These are phyloP conservation scores for Fomitiporia mediterranea DNA, from an alignment of 1,284 basidiomycete genomes.

Conservation along the genomic window DNA sequence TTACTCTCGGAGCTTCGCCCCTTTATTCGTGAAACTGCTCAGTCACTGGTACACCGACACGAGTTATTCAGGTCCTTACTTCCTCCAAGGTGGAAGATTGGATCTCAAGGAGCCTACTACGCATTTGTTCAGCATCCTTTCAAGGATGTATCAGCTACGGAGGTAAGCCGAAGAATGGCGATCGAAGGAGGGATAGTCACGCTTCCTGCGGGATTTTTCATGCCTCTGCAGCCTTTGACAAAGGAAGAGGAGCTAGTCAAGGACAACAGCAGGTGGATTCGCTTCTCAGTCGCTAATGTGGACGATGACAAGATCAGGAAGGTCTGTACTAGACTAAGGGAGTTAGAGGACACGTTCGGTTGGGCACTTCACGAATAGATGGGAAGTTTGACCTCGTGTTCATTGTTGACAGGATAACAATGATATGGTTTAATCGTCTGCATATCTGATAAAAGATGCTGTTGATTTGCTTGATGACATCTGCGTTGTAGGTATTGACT, in stretches of 20 bases:
- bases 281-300: constrained; percentile 83
- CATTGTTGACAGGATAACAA: too few species aligned
- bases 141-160: constrained; percentile 38
- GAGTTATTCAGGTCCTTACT: constrained; percentile 50
- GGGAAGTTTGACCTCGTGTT: too few species aligned
- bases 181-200: constrained; percentile 60
- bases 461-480: too few species aligned
- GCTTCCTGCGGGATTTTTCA: constrained; percentile 71
- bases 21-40: constrained; percentile 49
- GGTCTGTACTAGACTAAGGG: constrained; percentile 55
- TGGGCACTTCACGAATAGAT: too few species aligned
- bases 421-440: too few species aligned
- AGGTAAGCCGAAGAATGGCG: constrained; percentile 59
- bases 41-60: constrained; percentile 53
- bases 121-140: constrained; percentile 78
- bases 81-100: constrained; percentile 53
- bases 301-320: constrained; percentile 53
- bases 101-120: constrained; percentile 68
- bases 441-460: too few species aligned
- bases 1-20: constrained; percentile 49
- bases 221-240: constrained; percentile 26
- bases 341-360: constrained; percentile 32
- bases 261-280: constrained; percentile 54
- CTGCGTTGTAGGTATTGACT: too few species aligned
- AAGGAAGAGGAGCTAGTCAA: constrained; percentile 30